phyloP scores from a whole-genome alignment of 805 yeast species.

The Lipomyces spencermartinsiae region DNA sequence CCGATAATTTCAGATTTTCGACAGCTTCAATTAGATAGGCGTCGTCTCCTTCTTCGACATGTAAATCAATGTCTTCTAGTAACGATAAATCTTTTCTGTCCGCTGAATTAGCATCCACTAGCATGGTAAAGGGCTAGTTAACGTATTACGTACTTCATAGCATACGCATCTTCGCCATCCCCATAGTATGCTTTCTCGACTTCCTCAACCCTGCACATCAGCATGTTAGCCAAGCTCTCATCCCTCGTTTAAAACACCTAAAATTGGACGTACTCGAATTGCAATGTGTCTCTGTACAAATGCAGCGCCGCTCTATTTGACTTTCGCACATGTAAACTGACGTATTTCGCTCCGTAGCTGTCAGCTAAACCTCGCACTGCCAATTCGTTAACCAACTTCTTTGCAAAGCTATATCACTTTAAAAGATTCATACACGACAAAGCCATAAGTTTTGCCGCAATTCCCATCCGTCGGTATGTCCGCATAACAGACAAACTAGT shows the following conservation, averaged over 20 bases:
- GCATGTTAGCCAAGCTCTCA: slow-evolving; percentile 5
- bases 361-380: not conserved
- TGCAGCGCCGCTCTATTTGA: slow-evolving; percentile 83
- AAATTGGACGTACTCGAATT: slow-evolving; percentile 58
- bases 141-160: slow-evolving; percentile 71
- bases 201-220: slow-evolving; percentile 57
- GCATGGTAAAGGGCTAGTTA: not conserved
- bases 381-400: slow-evolving; percentile 40
- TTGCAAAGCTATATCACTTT: slow-evolving; percentile 71
- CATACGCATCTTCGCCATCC: slow-evolving; percentile 97
- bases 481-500: slow-evolving; percentile 95
- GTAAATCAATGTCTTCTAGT: slow-evolving; percentile 31
- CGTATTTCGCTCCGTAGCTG: slow-evolving; percentile 74
- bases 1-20: slow-evolving; percentile 27
- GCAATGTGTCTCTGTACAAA: slow-evolving; percentile 82
- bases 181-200: slow-evolving; percentile 91
- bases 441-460: slow-evolving; percentile 90
- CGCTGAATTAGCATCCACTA: not conserved
- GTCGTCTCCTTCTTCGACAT: slow-evolving; percentile 23
- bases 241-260: no score
- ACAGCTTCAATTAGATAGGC: slow-evolving; percentile 33
- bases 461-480: slow-evolving; percentile 91
- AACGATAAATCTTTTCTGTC: slow-evolving; percentile 25
- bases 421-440: slow-evolving; percentile 56
- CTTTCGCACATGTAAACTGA: slow-evolving; percentile 90